Base-by-base conservation (phyloP, 805 yeast species). In the Schizosaccharomyces japonicus region DNA sequence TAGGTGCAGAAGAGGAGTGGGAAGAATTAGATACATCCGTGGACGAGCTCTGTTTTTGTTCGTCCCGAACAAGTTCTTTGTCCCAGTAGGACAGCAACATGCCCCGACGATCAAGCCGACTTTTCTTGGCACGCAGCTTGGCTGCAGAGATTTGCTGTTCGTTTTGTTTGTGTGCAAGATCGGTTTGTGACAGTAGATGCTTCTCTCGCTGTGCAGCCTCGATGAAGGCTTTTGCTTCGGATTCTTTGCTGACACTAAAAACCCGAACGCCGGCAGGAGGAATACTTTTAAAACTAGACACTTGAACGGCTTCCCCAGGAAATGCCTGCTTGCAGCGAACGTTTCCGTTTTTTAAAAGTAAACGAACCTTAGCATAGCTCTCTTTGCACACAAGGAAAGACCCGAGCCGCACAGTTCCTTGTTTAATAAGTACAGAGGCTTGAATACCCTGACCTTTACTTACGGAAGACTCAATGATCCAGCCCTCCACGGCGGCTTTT, bases 261-360 rank as follows among this genome's bases (percentile, higher is more conserved):
- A 81, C 75, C 52, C 73, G 73, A 52, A 83, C 94, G 7, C 98
- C 98, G 8, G 94, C 90, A 47, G 73, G 80, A 0, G 96, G 96
- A 32, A 85, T 63, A 31, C 76, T 85, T 58, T 80, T 84, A 98
- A 98, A 90, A 0, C 98, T 98, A 58, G 81, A 70, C 5, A 90
- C 68, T 56, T 83, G 93, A 1, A 82, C 92, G 0, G 96, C 95
- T 6, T 80, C 76, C 0, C 94, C 78, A 0, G 98, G 96, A 0
- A 74, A 72, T 0, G 94, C 95, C 28, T 60, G 50, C 50, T 74
- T 72, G 6, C 83, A 60, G 0, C 66, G 49, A 52, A 74, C 74
- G 3, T 87, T 85, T 49, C 64, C 58, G 53, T 83, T 94, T 60
- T 83, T 80, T 49, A 69, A 70, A 71, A 90, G 71, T 15, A 78